These are phyloP conservation scores for Astrothelium subdiscretum DNA, from an alignment of 495 filamentous ascomycete species.

Conservation along the genomic window DNA sequence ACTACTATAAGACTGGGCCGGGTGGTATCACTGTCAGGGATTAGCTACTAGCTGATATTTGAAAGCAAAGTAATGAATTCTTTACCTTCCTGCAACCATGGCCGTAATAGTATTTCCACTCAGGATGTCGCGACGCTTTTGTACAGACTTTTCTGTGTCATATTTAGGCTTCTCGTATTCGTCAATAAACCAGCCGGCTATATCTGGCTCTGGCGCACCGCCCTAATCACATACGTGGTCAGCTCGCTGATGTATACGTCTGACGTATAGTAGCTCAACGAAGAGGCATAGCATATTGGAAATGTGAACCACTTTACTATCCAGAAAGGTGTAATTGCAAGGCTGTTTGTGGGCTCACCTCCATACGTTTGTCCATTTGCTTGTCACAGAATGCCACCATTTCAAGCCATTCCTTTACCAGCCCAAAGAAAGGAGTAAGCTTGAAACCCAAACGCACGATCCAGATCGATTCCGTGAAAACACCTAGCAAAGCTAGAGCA, in stretches of 20 bases:
- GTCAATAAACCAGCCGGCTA: constrained; percentile 7
- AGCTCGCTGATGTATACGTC: no score
- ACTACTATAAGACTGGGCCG: constrained; percentile 13
- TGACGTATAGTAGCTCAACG: no score
- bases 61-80: neutral
- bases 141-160: neutral
- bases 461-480: constrained; percentile 8
- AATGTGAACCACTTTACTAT: neutral
- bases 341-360: neutral
- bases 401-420: constrained; percentile 2
- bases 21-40: constrained; percentile 17
- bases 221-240: no score
- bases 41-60: neutral
- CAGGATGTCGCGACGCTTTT: neutral
- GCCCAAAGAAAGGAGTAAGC: constrained; percentile 6
- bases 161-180: constrained; percentile 7
- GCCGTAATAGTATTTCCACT: constrained; percentile 11
- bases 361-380: constrained; percentile 11
- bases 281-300: no score
- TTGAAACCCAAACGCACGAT: constrained; percentile 5
- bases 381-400: constrained; percentile 9
- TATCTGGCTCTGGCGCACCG: no score
- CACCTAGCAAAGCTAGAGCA: constrained; percentile 9
- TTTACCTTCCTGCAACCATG: constrained; percentile 5
- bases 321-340: neutral